These are phyloP conservation scores for Clitoria ternatea DNA, from an alignment of 306 rosid genomes.

Conservation along the genomic window DNA sequence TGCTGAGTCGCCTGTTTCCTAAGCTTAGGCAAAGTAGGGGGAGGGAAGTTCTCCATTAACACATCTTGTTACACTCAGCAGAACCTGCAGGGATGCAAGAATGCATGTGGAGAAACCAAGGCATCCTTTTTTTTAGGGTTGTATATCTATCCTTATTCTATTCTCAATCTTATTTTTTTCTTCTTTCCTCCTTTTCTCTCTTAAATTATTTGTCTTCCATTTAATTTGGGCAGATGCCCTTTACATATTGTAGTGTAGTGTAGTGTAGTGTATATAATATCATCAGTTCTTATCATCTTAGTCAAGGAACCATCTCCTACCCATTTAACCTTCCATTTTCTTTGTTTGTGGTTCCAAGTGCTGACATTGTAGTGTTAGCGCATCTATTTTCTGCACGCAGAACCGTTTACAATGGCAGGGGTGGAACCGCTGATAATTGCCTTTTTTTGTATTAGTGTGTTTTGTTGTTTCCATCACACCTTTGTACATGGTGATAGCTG, in stretches of 20 bases:
- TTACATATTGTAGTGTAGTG: conserved; percentile 51
- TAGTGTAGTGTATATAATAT: conserved; percentile 73
- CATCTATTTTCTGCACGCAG: no score
- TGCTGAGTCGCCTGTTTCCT: conserved; percentile 49
- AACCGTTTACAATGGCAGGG: no score
- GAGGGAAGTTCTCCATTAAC: conserved; percentile 39
- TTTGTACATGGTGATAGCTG: conserved; percentile 3
- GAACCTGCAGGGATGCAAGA: conserved; percentile 29
- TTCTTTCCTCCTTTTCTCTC: conserved; percentile 8
- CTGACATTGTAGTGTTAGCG: no score
- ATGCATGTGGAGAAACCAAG: conserved; percentile 31
- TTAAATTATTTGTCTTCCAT: conserved; percentile 35
- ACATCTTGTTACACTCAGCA: conserved; percentile 40
- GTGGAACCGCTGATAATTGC: no score
- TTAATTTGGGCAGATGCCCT: conserved; percentile 55
- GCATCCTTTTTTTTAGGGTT: neutral
- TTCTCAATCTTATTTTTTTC: neutral
- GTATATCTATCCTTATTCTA: conserved; percentile 16
- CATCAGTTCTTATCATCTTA: conserved; percentile 37
- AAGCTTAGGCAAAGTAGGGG: conserved; percentile 42
- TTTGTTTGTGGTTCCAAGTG: no score
- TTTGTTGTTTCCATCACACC: neutral
- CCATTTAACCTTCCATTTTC: neutral
- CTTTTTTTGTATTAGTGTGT: no score
- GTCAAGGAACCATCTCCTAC: conserved; percentile 28